phyloP scores from a whole-genome alignment of 345 rosid species.

The Sisymbrium altissimum region DNA sequence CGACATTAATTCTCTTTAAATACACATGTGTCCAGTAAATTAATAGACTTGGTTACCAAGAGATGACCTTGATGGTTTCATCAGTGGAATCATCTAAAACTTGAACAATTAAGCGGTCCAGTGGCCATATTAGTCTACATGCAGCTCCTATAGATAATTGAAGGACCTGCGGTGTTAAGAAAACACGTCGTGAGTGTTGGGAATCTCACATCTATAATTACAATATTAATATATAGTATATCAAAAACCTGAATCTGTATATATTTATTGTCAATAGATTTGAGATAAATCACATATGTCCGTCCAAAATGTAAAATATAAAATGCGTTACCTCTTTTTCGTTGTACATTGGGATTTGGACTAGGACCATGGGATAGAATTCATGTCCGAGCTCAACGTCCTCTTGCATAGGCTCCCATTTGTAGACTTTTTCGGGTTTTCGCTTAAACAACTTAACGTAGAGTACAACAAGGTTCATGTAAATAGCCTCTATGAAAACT shows the following conservation, averaged over 20 bases:
- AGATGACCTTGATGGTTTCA: conserved; percentile 50
- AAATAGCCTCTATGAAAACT: conserved; percentile 48
- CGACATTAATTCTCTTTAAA: too few species aligned
- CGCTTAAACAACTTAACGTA: conserved; percentile 37
- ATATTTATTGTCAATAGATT: too few species aligned
- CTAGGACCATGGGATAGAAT: conserved; percentile 33
- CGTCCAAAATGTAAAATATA: too few species aligned
- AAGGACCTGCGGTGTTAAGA: conserved; percentile 41
- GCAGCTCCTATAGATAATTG: conserved; percentile 60
- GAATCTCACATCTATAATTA: background rate
- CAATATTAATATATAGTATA: background rate
- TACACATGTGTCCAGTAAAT: background rate
- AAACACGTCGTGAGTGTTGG: background rate
- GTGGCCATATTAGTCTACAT: conserved; percentile 56
- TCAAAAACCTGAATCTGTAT: too few species aligned
- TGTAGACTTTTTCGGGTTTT: conserved; percentile 40
- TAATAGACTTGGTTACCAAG: background rate
- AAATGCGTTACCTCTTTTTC: conserved; percentile 29
- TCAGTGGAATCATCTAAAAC: conserved; percentile 65
- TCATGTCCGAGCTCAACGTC: conserved; percentile 47
- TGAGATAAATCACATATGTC: too few species aligned
- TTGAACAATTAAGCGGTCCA: conserved; percentile 54
- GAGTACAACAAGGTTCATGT: conserved; percentile 47
- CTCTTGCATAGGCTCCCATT: conserved; percentile 40
- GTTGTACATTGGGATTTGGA: conserved; percentile 37